Percentiles rank a stretch among this genome's conserved stretches.
These are phyloP conservation scores for Umbelopsis sp. DNA, from an alignment of 192 early-diverging fungal genomes.

Conservation along the genomic window DNA sequence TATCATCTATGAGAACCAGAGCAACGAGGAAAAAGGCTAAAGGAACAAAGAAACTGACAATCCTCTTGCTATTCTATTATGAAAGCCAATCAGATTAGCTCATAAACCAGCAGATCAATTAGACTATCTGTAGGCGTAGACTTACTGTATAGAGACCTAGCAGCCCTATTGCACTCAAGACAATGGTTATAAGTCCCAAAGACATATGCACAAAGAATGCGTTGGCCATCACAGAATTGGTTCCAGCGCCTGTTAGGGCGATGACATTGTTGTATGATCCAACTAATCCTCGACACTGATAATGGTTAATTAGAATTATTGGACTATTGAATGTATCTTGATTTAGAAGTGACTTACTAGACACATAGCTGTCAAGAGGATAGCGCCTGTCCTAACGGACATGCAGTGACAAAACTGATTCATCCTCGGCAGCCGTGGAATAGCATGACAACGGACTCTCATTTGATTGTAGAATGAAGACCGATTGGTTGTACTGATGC, in stretches of 20 bases:
- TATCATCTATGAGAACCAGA: slow-evolving; percentile 8
- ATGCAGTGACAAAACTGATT: slow-evolving; percentile 20
- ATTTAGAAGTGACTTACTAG: not conserved
- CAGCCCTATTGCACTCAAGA: slow-evolving; percentile 1
- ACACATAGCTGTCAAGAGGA: slow-evolving; percentile 9
- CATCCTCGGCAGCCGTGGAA: slow-evolving; percentile 8
- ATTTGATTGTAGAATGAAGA: not conserved
- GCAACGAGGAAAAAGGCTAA: not conserved
- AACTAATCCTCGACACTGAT: slow-evolving; percentile 16
- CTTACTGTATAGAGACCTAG: slow-evolving; percentile 9
- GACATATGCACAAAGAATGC: slow-evolving; percentile 13
- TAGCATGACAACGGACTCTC: slow-evolving; percentile 7
- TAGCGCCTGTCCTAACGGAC: slow-evolving; percentile 17
- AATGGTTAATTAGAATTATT: not conserved
- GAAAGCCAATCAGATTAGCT: not conserved
- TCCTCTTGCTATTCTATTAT: not conserved
- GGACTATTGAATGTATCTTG: no score
- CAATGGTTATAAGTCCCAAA: slow-evolving; percentile 5
- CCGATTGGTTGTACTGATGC: not conserved
- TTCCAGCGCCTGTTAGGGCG: not conserved
- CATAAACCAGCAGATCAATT: not conserved
- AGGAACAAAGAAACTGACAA: not conserved
- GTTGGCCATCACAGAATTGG: not conserved
- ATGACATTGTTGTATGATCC: slow-evolving; percentile 15
- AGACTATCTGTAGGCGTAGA: not conserved